Percentiles rank a stretch among this genome's conserved stretches.
Conservation (phyloP, 768 basidiomycete genomes). For the Galerina marginata region DNA sequence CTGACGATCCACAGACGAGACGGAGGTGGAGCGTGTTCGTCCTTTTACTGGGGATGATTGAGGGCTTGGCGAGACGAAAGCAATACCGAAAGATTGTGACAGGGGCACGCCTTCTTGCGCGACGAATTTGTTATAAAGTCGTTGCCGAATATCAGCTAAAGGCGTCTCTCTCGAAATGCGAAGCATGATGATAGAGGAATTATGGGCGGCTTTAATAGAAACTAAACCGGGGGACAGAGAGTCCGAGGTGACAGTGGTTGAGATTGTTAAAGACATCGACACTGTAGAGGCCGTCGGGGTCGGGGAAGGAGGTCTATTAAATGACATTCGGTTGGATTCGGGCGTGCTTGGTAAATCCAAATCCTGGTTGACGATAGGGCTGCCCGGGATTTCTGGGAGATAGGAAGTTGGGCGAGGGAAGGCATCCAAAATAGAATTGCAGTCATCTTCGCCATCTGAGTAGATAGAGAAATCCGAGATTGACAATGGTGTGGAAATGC, state of each 20-base stretch:
- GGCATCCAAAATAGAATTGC: slow-evolving; percentile 37
- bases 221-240: slow-evolving; percentile 41
- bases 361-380: slow-evolving; percentile 24
- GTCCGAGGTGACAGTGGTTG: slow-evolving; percentile 31
- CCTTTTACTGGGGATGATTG: slow-evolving; percentile 27
- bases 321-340: slow-evolving; percentile 17
- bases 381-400: slow-evolving; percentile 37
- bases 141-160: slow-evolving; percentile 55
- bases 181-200: slow-evolving; percentile 64
- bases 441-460: slow-evolving; percentile 42
- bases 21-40: slow-evolving; percentile 39
- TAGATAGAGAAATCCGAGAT: slow-evolving; percentile 49
- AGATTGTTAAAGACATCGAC: slow-evolving; percentile 21
- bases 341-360: slow-evolving; percentile 12
- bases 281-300: slow-evolving; percentile 39
- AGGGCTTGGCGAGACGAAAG: slow-evolving; percentile 47
- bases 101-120: slow-evolving; percentile 62
- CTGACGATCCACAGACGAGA: slow-evolving; percentile 32
- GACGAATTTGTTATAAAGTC: slow-evolving; percentile 68
- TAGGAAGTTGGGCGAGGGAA: slow-evolving; percentile 48
- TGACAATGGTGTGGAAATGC: slow-evolving; percentile 40
- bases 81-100: slow-evolving; percentile 56
- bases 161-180: slow-evolving; percentile 51
- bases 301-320: slow-evolving; percentile 39
- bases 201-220: slow-evolving; percentile 68